Base-by-base conservation (phyloP, 306 rosid genomes). In the Luffa acutangula region DNA sequence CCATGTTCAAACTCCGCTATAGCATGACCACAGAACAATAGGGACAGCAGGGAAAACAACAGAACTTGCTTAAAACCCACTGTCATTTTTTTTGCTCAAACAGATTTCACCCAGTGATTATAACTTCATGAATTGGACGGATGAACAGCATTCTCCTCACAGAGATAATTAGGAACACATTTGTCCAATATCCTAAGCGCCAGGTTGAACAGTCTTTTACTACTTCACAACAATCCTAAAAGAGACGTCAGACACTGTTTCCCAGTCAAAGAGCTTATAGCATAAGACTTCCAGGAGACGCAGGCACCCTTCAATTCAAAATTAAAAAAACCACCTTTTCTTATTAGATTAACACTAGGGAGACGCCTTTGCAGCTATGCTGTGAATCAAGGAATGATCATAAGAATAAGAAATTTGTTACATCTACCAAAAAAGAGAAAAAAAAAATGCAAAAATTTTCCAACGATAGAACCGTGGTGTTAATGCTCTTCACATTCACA, bases 1-100 rank as follows among this genome's bases (percentile, higher is more conserved):
- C 82, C 91, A 70, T 81, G 84, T 72, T 90, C 96, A 4, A 80
- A 72, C 85, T 93, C 90, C 0, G 90, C 87, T 20, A 72, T 70
- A 12, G 91, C 89, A 84, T 15, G 77, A 65, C 87, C 86, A 4
- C 85, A 78, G 13, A 87, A 79, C 67, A 87, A 76, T 71, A 93
- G 11, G 63, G 66, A 80, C 54, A 87, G 70, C 57, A 91, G 66
- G 49, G 71, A 62, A 78, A 87, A 82, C 71, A 87, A 71, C 59
- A 88, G 63, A 67, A 87, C 52, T 13, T 63, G 75, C 74, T 81
- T 69, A 36, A 65, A 80, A 62, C 73, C 69, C 51, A 81, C 78
- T 83, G 73, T 81, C 89, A 85, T 87, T 82, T 84, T 58, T 57
- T 86, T 78, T 13, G 51, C 63, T 1, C 7, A 10, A 9, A 33